Base-by-base conservation (phyloP, 192 early-diverging fungal species). In the Mortierella alpina region DNA sequence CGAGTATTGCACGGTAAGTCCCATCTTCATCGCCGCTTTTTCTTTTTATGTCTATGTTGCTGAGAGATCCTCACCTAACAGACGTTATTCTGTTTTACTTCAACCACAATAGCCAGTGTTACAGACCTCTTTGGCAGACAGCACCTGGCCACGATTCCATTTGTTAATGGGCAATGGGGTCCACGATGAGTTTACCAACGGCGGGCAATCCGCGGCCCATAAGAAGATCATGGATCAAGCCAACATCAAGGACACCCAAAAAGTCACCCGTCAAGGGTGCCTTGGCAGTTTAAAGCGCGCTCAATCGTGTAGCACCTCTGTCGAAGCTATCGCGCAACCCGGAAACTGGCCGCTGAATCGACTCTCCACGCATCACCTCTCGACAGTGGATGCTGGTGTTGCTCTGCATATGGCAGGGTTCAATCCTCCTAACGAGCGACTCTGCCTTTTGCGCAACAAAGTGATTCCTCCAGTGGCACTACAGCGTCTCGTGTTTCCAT, bases 401-500 rank as follows among this genome's bases (percentile, higher is more conserved):
- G 39, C 59, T 11, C n/a, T 60, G 0, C 23, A 60, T 11, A 48
- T 66, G 65, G 65, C 65, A 13, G 65, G 65, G 6, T 42, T 66
- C 44, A 54, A 42, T 14, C 9, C 2, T 10, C 22, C 20, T 6
- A 3, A 50, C 17, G 58, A 53, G 40, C n/a, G 46, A 5, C 13
- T 53, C 6, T 52, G 49, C 40, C 48, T 52, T 6, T 6, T 18
- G 2, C 45, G 68, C 10, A 60, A 70, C 58, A 53, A 39, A 11
- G 7, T 52, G 23, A 53, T 70, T 9, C 68, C 68, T 11, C 47
- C 57, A 12, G 11, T 60, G 0, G 48, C 59, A 8, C 48, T 70
- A 2, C 68, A 70, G 42, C 58, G 50, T 8, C 7, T 41, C 17
- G 15, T 70, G 4, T 70, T 70, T 42, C 68, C 68, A 18, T 70